A percentile compares a stretch with the other conserved stretches of the same genome.
Conservation (phyloP, 202 grass and related monocot species). For the Alloteropsis angusta region DNA sequence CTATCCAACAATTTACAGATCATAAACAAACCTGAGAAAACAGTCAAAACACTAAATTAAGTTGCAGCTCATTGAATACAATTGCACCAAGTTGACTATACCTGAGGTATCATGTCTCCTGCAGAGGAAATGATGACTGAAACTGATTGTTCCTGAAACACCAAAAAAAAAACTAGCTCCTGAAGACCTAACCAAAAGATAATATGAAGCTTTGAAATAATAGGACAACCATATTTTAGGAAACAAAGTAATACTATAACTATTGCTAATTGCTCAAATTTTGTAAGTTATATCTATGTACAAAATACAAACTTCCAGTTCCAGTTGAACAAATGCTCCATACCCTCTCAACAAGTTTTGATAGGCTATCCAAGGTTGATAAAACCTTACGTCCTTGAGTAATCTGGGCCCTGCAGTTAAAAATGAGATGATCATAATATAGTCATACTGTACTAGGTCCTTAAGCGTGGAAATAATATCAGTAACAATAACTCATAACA, state of each 20-base stretch:
- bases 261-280: background rate
- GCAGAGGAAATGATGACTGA: conserved; percentile 75
- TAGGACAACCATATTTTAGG: background rate
- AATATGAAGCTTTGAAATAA: background rate
- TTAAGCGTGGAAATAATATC: conserved; percentile 5
- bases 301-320: conserved; percentile 13
- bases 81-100: conserved; percentile 30
- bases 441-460: background rate
- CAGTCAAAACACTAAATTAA: background rate
- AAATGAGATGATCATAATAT: conserved; percentile 30
- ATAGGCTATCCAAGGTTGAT: conserved; percentile 63
- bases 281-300: background rate
- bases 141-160: conserved; percentile 72
- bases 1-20: background rate
- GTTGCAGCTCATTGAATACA: conserved; percentile 6
- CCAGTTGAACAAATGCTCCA: background rate
- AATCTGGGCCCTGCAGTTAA: conserved; percentile 65
- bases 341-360: conserved; percentile 92
- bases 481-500: background rate
- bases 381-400: conserved; percentile 93
- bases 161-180: conserved; percentile 7
- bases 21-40: background rate
- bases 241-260: background rate
- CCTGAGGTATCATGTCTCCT: conserved; percentile 94
- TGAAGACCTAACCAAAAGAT: background rate